Evolutionary conservation across 345 rosid genomes (phyloP).

Genomic region (Salix dunnii): DNA sequence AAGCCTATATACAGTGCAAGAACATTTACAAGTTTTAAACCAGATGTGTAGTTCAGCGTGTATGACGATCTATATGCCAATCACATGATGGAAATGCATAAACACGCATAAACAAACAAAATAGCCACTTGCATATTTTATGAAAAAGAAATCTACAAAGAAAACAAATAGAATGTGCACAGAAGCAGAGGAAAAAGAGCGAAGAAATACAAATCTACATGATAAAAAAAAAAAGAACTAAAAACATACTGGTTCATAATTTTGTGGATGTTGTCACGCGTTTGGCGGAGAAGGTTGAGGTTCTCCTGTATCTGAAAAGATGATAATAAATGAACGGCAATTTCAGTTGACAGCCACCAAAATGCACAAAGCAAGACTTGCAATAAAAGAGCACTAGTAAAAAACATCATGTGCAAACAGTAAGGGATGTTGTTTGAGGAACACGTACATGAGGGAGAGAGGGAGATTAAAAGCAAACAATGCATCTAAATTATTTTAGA

Average conservation of each 20-base stretch:
- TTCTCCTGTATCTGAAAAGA: slow-evolving; percentile 44
- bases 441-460: not conserved
- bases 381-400: not conserved
- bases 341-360: slow-evolving; percentile 3
- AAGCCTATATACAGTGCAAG: not conserved
- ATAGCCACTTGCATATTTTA: not conserved
- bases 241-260: slow-evolving; percentile 42
- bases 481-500: not conserved
- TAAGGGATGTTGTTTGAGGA: not conserved
- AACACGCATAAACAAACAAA: not conserved
- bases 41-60: not conserved
- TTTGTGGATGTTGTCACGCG: slow-evolving; percentile 33
- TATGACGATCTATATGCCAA: not conserved
- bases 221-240: slow-evolving; percentile 2
- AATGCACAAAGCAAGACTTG: not conserved
- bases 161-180: not conserved
- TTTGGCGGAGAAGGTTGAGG: slow-evolving; percentile 35
- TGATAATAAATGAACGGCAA: not conserved
- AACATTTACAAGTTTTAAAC: not conserved
- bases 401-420: slow-evolving; percentile 1
- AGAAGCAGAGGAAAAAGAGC: not conserved
- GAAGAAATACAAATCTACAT: not conserved
- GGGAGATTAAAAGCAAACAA: not conserved
- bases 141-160: not conserved
- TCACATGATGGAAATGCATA: not conserved